Percentiles rank a stretch among this genome's conserved stretches.
Conservation (phyloP, 116 monocot species). For the Zostera marina region DNA sequence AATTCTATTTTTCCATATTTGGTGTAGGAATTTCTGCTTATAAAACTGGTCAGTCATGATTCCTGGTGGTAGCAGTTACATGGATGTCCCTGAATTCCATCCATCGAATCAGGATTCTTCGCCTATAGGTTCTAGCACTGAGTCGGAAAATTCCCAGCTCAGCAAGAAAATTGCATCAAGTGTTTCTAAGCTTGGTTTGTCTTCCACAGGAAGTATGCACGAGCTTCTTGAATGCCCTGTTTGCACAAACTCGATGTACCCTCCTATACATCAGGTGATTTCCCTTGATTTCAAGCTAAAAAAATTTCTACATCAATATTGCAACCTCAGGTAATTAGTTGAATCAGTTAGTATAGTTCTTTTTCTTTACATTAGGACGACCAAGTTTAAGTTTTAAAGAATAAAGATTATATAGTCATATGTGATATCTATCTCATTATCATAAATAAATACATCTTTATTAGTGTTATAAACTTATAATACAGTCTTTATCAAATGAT, state of each 20-base stretch:
- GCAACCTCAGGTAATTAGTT: neutral
- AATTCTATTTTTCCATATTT: no score
- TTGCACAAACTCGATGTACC: conserved; percentile 74
- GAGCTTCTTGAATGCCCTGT: conserved; percentile 74
- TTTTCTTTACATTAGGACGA: no score
- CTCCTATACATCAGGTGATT: conserved; percentile 62
- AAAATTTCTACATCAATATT: neutral
- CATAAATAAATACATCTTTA: no score
- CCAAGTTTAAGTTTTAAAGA: no score
- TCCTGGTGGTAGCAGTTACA: conserved; percentile 2
- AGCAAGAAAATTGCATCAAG: neutral
- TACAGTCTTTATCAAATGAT: neutral
- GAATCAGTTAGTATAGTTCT: no score
- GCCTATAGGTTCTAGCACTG: neutral
- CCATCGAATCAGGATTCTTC: neutral
- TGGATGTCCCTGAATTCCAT: neutral
- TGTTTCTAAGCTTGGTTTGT: conserved; percentile 3
- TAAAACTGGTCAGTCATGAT: neutral
- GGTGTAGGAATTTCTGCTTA: no score
- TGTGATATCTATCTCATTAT: no score
- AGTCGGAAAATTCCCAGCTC: neutral
- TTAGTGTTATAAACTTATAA: no score
- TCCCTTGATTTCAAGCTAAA: neutral
- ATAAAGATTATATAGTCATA: no score
- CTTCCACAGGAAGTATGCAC: conserved; percentile 36